Evolutionary conservation across 179 eudicot genomes (phyloP).

Genomic region (Heliamphora pulchella): DNA sequence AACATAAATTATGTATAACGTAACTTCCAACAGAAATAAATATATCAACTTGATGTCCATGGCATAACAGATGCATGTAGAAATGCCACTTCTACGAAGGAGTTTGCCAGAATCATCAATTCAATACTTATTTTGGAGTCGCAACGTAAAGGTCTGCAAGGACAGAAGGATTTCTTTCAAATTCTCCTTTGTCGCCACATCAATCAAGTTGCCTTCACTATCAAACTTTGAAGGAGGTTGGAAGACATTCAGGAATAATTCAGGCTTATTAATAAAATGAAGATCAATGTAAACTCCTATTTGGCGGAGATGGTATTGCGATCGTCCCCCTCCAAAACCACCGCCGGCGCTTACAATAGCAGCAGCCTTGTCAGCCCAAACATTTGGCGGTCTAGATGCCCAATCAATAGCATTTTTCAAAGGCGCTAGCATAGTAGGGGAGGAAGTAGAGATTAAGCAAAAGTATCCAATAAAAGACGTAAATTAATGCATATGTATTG

Average conservation of each 20-base stretch:
- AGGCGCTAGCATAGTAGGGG: slow-evolving; percentile 38
- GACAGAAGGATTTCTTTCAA: slow-evolving; percentile 50
- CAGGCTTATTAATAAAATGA: slow-evolving; percentile 85
- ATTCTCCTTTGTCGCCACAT: slow-evolving; percentile 43
- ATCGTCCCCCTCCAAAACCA: slow-evolving; percentile 60
- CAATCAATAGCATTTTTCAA: slow-evolving; percentile 84
- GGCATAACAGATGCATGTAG: slow-evolving; percentile 7
- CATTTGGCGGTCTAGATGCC: slow-evolving; percentile 82
- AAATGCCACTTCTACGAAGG: neutral
- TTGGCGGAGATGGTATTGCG: slow-evolving; percentile 90
- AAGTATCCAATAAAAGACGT: neutral
- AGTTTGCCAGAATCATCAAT: neutral
- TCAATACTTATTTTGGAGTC: slow-evolving; percentile 26
- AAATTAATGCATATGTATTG: neutral
- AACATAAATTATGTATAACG: too few species aligned
- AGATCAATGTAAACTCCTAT: slow-evolving; percentile 71
- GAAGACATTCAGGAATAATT: slow-evolving; percentile 59
- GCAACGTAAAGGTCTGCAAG: slow-evolving; percentile 46
- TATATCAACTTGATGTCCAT: neutral
- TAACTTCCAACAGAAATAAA: too few species aligned
- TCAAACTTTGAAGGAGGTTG: slow-evolving; percentile 77
- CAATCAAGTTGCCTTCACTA: slow-evolving; percentile 61
- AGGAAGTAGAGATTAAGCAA: slow-evolving; percentile 7
- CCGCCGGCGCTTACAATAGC: slow-evolving; percentile 81
- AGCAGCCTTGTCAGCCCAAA: slow-evolving; percentile 74